A percentile compares a stretch with the other conserved stretches of the same genome.
These are phyloP conservation scores for Camillea tinctor DNA, from an alignment of 2,329 filamentous ascomycete genomes.

Conservation along the genomic window DNA sequence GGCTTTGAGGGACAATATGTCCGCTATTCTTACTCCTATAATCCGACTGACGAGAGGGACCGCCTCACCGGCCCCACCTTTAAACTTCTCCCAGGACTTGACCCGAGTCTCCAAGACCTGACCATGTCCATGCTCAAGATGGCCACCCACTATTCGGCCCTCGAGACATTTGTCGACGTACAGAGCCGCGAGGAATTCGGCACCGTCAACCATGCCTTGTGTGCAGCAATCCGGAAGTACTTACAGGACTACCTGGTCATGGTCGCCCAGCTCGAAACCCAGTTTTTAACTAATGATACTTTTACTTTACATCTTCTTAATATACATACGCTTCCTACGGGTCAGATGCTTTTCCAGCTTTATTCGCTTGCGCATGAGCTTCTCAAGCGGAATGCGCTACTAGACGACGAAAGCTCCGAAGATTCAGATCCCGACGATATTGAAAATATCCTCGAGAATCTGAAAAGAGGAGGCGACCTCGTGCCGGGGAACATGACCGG, in stretches of 20 bases:
- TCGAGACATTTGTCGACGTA: constrained; percentile 91
- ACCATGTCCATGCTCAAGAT: constrained; percentile 88
- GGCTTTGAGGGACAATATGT: constrained; percentile 98
- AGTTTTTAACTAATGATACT: constrained; percentile 80
- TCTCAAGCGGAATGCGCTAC: constrained; percentile 79
- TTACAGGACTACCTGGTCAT: constrained; percentile 92
- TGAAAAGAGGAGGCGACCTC: constrained; percentile 83
- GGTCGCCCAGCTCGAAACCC: constrained; percentile 89
- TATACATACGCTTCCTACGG: constrained; percentile 84
- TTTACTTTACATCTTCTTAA: constrained; percentile 95
- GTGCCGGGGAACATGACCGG: constrained; percentile 74
- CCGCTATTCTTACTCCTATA: constrained; percentile 77
- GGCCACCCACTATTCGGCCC: constrained; percentile 87
- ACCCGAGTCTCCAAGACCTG: constrained; percentile 87
- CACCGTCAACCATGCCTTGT: constrained; percentile 91
- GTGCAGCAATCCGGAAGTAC: constrained; percentile 88
- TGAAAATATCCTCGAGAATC: constrained; percentile 87
- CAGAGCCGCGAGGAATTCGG: constrained; percentile 92
- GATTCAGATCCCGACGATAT: constrained; percentile 79
- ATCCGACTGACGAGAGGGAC: constrained; percentile 82
- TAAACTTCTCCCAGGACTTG: constrained; percentile 76
- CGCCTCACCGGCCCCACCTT: constrained; percentile 80
- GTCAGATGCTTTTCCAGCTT: constrained; percentile 87
- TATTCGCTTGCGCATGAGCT: constrained; percentile 87
- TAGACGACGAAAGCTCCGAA: constrained; percentile 75